phyloP scores from a whole-genome alignment of 257 asterid genomes.

The Przewalskia tangutica region DNA sequence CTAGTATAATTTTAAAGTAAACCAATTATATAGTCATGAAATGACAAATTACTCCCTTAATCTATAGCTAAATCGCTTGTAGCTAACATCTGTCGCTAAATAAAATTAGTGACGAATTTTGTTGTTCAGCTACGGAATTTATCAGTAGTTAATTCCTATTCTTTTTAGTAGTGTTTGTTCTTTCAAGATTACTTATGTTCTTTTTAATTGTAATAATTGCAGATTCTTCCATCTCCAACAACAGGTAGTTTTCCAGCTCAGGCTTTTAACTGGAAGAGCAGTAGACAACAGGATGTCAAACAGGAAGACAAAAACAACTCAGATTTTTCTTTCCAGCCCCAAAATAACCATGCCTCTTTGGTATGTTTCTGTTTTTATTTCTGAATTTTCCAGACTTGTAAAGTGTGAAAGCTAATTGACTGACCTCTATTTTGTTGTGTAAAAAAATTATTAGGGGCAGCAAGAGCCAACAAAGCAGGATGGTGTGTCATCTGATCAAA shows the following conservation, averaged over 20 bases:
- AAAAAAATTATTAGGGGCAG: slow-evolving; percentile 23
- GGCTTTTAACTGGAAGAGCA: slow-evolving; percentile 45
- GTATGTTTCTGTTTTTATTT: slow-evolving; percentile 3
- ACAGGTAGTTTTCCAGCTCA: slow-evolving; percentile 60
- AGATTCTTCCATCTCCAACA: slow-evolving; percentile 86
- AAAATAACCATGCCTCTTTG: slow-evolving; percentile 7
- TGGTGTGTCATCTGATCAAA: slow-evolving; percentile 10
- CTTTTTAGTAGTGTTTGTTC: not conserved
- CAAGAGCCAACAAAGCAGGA: slow-evolving; percentile 29
- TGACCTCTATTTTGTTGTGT: not conserved
- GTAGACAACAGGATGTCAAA: slow-evolving; percentile 22
- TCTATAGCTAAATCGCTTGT: too few species aligned
- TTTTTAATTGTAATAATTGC: slow-evolving; percentile 13
- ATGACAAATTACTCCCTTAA: too few species aligned
- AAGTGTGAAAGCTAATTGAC: not conserved
- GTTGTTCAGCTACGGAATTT: too few species aligned
- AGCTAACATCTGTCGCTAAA: too few species aligned
- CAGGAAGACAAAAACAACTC: slow-evolving; percentile 30
- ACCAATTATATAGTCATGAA: too few species aligned
- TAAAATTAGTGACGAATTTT: too few species aligned
- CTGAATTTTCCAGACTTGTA: not conserved
- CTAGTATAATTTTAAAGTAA: too few species aligned
- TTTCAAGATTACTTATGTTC: not conserved
- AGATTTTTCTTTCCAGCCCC: slow-evolving; percentile 62
- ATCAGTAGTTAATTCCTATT: too few species aligned